These are phyloP conservation scores for Catharanthus roseus DNA, from an alignment of 257 asterid genomes.

Conservation along the genomic window DNA sequence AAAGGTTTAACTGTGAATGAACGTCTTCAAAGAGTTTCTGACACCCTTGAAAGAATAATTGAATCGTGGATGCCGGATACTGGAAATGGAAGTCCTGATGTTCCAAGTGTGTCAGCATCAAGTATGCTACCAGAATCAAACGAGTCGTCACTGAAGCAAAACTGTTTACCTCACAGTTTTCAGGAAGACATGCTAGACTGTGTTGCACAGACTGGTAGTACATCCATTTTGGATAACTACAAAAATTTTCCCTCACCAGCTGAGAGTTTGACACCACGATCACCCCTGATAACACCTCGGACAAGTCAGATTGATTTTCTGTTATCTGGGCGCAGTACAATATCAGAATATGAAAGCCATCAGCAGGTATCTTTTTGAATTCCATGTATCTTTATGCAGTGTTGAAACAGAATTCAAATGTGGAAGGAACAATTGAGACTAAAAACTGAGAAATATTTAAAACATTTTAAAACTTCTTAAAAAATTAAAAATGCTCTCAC, in stretches of 20 bases:
- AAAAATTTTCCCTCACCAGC: slow-evolving; percentile 48
- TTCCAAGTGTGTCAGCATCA: slow-evolving; percentile 35
- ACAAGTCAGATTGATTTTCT: slow-evolving; percentile 70
- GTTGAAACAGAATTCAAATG: too few species aligned
- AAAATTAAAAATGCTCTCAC: too few species aligned
- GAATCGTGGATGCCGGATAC: slow-evolving; percentile 73
- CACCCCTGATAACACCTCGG: slow-evolving; percentile 84
- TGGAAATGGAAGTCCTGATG: slow-evolving; percentile 55
- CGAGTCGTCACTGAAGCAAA: slow-evolving; percentile 42
- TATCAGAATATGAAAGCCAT: slow-evolving; percentile 76
- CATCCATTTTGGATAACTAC: slow-evolving; percentile 38
- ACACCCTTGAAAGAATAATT: slow-evolving; percentile 78
- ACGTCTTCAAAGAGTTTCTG: slow-evolving; percentile 77
- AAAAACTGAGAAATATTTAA: too few species aligned
- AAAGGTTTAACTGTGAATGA: slow-evolving; percentile 86
- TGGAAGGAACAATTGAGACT: too few species aligned
- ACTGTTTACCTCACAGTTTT: slow-evolving; percentile 36
- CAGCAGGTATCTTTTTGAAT: slow-evolving; percentile 55
- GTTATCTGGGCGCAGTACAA: slow-evolving; percentile 55
- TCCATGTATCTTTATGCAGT: background rate
- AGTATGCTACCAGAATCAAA: slow-evolving; percentile 41
- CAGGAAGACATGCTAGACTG: slow-evolving; percentile 49
- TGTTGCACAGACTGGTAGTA: slow-evolving; percentile 40
- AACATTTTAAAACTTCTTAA: too few species aligned
- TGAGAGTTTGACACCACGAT: slow-evolving; percentile 85